These are phyloP conservation scores for Mycena vitilis DNA, from an alignment of 768 basidiomycete species.

Conservation along the genomic window DNA sequence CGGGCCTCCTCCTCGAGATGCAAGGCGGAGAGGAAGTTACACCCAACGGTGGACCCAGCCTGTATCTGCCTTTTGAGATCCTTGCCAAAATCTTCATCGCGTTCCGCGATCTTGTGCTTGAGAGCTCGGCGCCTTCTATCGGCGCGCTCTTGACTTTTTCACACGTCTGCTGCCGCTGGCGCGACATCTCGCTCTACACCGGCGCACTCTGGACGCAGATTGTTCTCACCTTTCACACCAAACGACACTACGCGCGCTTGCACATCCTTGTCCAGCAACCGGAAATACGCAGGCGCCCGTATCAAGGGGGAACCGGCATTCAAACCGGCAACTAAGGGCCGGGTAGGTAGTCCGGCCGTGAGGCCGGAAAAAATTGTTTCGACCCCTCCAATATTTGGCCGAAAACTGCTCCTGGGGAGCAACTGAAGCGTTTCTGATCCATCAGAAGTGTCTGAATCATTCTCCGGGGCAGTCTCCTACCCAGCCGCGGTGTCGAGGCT, in stretches of 20 bases:
- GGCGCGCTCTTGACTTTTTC: neutral
- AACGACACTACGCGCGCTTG: neutral
- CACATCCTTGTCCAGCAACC: neutral
- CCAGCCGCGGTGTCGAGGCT: too few species aligned
- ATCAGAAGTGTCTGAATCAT: too few species aligned
- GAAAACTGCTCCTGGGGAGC: too few species aligned
- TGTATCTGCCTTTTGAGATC: constrained; percentile 11
- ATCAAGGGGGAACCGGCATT: too few species aligned
- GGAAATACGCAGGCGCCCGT: constrained; percentile 3
- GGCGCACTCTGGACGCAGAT: neutral
- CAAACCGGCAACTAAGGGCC: too few species aligned
- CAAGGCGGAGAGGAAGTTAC: neutral
- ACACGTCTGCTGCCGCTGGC: constrained; percentile 19
- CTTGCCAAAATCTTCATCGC: constrained; percentile 12
- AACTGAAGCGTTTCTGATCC: too few species aligned
- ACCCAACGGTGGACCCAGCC: neutral
- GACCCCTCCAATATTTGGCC: too few species aligned
- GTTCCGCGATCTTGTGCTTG: neutral
- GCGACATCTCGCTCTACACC: constrained; percentile 14
- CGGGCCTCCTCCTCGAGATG: neutral
- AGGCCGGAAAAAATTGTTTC: too few species aligned
- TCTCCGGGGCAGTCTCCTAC: too few species aligned
- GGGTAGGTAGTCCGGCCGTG: too few species aligned
- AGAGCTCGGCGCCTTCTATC: neutral
- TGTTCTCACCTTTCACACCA: neutral